phyloP scores from a whole-genome alignment of 129 eudicot genomes.

The Saussurea involucrata region DNA sequence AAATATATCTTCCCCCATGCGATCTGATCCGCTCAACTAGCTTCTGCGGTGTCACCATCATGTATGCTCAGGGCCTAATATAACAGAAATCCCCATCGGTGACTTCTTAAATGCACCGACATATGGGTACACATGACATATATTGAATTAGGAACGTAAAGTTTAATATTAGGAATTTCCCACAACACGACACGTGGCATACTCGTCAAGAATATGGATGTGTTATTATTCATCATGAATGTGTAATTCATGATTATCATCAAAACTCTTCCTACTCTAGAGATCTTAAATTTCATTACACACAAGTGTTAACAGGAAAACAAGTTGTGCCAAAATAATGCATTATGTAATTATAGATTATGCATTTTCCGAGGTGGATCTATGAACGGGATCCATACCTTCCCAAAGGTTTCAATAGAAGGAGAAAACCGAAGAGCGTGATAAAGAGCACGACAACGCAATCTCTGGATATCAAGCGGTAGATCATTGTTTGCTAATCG shows the following conservation, averaged over 20 bases:
- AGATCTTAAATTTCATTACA: neutral
- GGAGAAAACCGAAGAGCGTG: constrained; percentile 77
- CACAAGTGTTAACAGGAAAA: neutral
- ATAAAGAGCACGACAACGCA: constrained; percentile 90
- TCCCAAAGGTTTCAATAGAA: constrained; percentile 78
- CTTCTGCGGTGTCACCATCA: constrained; percentile 90
- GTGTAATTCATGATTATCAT: constrained; percentile 8
- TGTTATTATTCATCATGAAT: neutral
- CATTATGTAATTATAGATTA: neutral
- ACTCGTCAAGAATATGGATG: too few species aligned
- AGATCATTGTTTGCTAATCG: constrained; percentile 92
- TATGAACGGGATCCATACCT: constrained; percentile 44
- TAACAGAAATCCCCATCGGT: constrained; percentile 58
- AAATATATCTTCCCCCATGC: constrained; percentile 63
- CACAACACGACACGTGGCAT: neutral
- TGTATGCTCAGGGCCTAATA: constrained; percentile 81
- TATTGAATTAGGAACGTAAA: neutral
- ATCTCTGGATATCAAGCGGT: constrained; percentile 89
- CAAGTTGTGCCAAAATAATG: neutral
- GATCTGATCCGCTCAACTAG: constrained; percentile 82
- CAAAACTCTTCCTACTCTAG: neutral
- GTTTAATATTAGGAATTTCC: neutral
- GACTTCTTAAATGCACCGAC: constrained; percentile 44
- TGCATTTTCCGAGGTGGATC: constrained; percentile 4
- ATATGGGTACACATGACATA: neutral